Conservation (phyloP, 2,329 filamentous ascomycete genomes). For the Aureobasidium sp. region DNA sequence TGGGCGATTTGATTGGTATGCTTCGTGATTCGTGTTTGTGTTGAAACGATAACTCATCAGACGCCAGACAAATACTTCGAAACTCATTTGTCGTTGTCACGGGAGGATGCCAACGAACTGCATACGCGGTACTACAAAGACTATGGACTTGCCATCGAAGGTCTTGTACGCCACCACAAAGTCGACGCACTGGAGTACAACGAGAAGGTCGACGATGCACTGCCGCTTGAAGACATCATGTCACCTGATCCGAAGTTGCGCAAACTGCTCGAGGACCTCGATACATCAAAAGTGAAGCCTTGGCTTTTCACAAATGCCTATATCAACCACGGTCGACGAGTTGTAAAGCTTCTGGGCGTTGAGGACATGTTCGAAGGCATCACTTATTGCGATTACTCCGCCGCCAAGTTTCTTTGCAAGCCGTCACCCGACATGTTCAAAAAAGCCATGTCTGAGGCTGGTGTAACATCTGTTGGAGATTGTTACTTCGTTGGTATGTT, state of each 20-base stretch:
- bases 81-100: constrained; percentile 63
- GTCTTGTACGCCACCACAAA: constrained; percentile 85
- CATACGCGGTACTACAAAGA: constrained; percentile 91
- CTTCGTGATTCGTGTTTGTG: constrained; percentile 43
- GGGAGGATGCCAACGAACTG: constrained; percentile 73
- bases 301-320: constrained; percentile 99
- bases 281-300: constrained; percentile 71
- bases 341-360: constrained; percentile 71
- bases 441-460: constrained; percentile 83
- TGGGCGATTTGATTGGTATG: constrained; percentile 72
- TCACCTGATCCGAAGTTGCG: constrained; percentile 69
- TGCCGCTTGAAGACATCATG: constrained; percentile 80
- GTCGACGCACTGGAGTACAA: constrained; percentile 96
- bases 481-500: constrained; percentile 88
- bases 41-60: not conserved
- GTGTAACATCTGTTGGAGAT: constrained; percentile 56
- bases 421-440: constrained; percentile 74
- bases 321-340: constrained; percentile 74
- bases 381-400: constrained; percentile 85
- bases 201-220: constrained; percentile 83
- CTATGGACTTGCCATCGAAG: constrained; percentile 96
- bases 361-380: constrained; percentile 91
- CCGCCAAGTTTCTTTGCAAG: constrained; percentile 74
- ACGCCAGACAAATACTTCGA: constrained; percentile 50
- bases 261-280: constrained; percentile 71